Conservation (phyloP, 2,329 filamentous ascomycete species). For the Botrytis aclada region DNA sequence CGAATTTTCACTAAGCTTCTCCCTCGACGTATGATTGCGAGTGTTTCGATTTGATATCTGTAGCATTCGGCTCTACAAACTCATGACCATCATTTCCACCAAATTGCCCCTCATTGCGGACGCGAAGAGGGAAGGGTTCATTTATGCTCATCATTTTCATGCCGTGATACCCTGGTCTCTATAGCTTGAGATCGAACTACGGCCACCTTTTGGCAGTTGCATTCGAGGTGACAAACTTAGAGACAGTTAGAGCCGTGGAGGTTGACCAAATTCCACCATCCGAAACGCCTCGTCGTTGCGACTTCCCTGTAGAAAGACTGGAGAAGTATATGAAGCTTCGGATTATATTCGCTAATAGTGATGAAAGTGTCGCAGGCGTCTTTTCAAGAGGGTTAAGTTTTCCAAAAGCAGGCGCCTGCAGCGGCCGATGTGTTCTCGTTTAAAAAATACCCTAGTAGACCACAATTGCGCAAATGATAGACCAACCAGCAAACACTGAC, state of each 20-base stretch:
- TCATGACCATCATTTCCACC: constrained; percentile 7
- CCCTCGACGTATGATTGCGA: constrained; percentile 11
- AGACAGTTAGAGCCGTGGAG: constrained; percentile 6
- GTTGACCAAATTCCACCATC: constrained; percentile 1
- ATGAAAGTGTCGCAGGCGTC: constrained; percentile 12
- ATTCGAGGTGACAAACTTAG: background rate
- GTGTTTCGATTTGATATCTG: constrained; percentile 10
- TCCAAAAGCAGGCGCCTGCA: constrained; percentile 21
- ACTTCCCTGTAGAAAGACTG: constrained; percentile 15
- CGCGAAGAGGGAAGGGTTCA: constrained; percentile 1
- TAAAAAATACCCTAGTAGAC: constrained; percentile 1
- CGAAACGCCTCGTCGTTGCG: constrained; percentile 8
- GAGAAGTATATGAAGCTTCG: constrained; percentile 15
- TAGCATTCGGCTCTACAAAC: constrained; percentile 6
- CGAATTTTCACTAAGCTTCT: constrained; percentile 5
- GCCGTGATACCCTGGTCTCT: constrained; percentile 12
- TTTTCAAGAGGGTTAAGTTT: background rate
- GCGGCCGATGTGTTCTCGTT: constrained; percentile 19
- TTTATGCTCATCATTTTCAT: constrained; percentile 10
- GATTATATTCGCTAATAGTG: constrained; percentile 17
- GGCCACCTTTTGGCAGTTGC: constrained; percentile 10
- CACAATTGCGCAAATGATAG: constrained; percentile 20
- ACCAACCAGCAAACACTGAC: constrained; percentile 8
- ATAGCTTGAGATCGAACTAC: constrained; percentile 14
- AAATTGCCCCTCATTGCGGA: constrained; percentile 8